phyloP scores from a whole-genome alignment of 1,139 yeast species.

The Kodamaea derodonti region DNA sequence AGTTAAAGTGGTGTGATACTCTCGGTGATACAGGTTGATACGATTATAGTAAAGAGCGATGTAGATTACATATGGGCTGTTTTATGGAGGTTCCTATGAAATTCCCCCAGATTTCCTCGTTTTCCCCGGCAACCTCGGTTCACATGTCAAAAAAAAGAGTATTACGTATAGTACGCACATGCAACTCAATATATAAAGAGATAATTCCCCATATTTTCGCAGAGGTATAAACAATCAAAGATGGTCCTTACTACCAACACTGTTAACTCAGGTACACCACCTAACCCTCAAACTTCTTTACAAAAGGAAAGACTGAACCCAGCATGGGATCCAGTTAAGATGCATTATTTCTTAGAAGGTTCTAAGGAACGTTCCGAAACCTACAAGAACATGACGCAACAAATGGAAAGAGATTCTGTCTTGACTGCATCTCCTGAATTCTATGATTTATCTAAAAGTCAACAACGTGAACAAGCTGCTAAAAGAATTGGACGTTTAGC shows the following conservation, averaged over 20 bases:
- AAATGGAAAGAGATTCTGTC: constrained; percentile 45
- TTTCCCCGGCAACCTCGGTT: background rate
- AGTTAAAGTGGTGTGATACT: no score
- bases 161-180: background rate
- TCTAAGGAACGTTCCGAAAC: constrained; percentile 28
- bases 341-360: constrained; percentile 44
- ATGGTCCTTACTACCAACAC: constrained; percentile 13
- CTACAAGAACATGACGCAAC: constrained; percentile 27
- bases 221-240: no score
- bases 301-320: constrained; percentile 31
- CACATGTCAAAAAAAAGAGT: background rate
- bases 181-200: background rate
- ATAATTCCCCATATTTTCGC: background rate
- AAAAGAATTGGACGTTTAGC: constrained; percentile 35
- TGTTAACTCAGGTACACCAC: constrained; percentile 21
- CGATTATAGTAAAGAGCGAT: no score
- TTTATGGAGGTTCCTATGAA: no score
- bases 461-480: constrained; percentile 36
- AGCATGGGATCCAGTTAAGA: constrained; percentile 27
- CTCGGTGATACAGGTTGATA: no score
- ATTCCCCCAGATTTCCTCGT: no score
- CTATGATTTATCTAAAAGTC: constrained; percentile 35
- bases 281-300: constrained; percentile 34
- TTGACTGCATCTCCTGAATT: constrained; percentile 30
- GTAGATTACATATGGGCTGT: no score